Conservation (phyloP, 352 stramenopile genomes). For the Phytophthora boehmeriae region DNA sequence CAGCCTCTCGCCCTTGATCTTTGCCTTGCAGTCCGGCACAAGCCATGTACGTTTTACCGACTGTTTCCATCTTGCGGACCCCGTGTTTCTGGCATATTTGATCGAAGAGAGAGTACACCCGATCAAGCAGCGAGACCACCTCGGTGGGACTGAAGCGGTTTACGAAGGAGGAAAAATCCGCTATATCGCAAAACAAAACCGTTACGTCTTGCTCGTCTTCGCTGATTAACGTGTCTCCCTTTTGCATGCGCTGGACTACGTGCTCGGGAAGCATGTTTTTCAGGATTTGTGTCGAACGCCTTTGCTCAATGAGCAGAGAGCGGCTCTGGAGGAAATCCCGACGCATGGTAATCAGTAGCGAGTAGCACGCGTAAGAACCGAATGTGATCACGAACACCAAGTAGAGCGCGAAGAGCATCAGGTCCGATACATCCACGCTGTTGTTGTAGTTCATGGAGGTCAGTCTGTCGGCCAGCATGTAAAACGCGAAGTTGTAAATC, state of each 20-base stretch:
- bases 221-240: conserved; percentile 80
- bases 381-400: conserved; percentile 80
- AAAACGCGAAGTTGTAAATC: conserved; percentile 84
- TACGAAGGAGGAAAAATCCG: conserved; percentile 81
- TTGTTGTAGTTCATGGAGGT: conserved; percentile 26
- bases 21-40: conserved; percentile 87
- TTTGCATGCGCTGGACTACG: conserved; percentile 86
- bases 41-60: conserved; percentile 93
- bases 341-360: conserved; percentile 83
- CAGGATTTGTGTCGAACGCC: conserved; percentile 80
- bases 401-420: conserved; percentile 76
- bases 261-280: conserved; percentile 89
- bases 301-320: conserved; percentile 78
- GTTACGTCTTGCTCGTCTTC: conserved; percentile 90
- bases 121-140: conserved; percentile 87
- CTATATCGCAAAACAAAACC: conserved; percentile 88
- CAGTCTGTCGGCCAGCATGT: conserved; percentile 51
- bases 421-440: conserved; percentile 54
- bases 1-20: conserved; percentile 73
- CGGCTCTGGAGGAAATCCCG: conserved; percentile 84
- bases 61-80: conserved; percentile 93
- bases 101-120: conserved; percentile 93
- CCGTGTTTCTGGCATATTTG: conserved; percentile 91
- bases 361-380: conserved; percentile 80
- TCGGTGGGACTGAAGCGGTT: conserved; percentile 78